phyloP scores from a whole-genome alignment of 2,329 filamentous ascomycete species.

The Bipolaris victoriae region DNA sequence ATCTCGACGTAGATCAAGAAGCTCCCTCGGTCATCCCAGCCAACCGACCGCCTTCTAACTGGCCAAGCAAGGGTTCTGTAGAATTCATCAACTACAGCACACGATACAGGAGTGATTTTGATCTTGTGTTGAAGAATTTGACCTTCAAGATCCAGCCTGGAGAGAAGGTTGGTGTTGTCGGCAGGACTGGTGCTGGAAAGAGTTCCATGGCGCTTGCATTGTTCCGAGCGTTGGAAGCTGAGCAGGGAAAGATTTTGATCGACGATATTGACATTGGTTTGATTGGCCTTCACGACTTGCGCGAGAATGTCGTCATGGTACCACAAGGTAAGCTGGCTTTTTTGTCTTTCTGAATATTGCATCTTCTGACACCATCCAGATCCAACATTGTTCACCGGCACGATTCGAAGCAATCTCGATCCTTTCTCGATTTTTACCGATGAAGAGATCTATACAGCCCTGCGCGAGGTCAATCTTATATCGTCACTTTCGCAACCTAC shows the following conservation, averaged over 20 bases:
- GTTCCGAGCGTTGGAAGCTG: constrained; percentile 91
- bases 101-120: constrained; percentile 84
- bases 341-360: background rate
- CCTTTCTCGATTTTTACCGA: constrained; percentile 90
- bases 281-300: constrained; percentile 91
- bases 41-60: constrained; percentile 76
- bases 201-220: constrained; percentile 91
- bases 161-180: constrained; percentile 96
- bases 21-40: constrained; percentile 78
- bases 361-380: constrained; percentile 57
- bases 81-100: constrained; percentile 91
- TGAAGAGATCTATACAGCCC: constrained; percentile 84
- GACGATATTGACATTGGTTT: constrained; percentile 88
- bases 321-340: constrained; percentile 65
- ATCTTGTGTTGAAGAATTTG: constrained; percentile 81
- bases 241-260: constrained; percentile 85
- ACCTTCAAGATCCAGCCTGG: constrained; percentile 83
- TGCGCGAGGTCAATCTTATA: constrained; percentile 89
- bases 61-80: constrained; percentile 85
- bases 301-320: constrained; percentile 94
- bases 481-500: constrained; percentile 50
- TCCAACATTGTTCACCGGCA: constrained; percentile 91
- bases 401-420: constrained; percentile 89
- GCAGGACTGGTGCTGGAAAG: constrained; percentile 94
- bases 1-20: constrained; percentile 94